These are phyloP conservation scores for Amaranthus palmeri DNA, from an alignment of 148 eudicot genomes.

Conservation along the genomic window DNA sequence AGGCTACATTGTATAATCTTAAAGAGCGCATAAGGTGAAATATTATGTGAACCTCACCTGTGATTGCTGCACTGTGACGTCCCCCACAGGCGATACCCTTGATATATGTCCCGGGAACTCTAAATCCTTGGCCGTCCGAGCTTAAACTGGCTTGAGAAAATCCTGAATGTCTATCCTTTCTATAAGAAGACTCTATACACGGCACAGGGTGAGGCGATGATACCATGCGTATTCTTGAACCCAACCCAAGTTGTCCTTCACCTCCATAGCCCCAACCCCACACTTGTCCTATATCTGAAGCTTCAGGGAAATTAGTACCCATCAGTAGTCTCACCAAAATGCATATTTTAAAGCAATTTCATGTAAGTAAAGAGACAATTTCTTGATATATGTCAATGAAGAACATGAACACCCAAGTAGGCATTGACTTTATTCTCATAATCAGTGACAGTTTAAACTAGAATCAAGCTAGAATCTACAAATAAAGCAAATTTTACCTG, in stretches of 20 bases:
- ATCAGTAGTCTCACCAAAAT: conserved; percentile 35
- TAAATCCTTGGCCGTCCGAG: conserved; percentile 53
- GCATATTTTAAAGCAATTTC: background rate
- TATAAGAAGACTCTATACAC: conserved; percentile 62
- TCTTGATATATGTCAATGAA: background rate
- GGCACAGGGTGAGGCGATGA: conserved; percentile 94
- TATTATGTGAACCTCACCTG: conserved; percentile 43
- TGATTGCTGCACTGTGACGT: conserved; percentile 91
- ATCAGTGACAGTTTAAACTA: background rate
- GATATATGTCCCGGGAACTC: conserved; percentile 76
- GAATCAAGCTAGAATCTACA: background rate
- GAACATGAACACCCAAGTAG: background rate
- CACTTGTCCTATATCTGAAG: conserved; percentile 95
- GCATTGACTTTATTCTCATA: background rate
- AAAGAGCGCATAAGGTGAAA: background rate
- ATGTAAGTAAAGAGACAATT: background rate
- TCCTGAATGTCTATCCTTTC: conserved; percentile 49
- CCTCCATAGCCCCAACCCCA: conserved; percentile 99
- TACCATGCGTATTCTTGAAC: conserved; percentile 88
- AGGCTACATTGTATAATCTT: background rate
- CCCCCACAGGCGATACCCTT: conserved; percentile 96
- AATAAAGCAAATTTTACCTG: conserved; percentile 49
- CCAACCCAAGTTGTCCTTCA: conserved; percentile 94
- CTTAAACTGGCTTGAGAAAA: conserved; percentile 39
- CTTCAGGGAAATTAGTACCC: conserved; percentile 35